These are phyloP conservation scores for Linderniella brevidens DNA, from an alignment of 257 asterid genomes.

Conservation along the genomic window DNA sequence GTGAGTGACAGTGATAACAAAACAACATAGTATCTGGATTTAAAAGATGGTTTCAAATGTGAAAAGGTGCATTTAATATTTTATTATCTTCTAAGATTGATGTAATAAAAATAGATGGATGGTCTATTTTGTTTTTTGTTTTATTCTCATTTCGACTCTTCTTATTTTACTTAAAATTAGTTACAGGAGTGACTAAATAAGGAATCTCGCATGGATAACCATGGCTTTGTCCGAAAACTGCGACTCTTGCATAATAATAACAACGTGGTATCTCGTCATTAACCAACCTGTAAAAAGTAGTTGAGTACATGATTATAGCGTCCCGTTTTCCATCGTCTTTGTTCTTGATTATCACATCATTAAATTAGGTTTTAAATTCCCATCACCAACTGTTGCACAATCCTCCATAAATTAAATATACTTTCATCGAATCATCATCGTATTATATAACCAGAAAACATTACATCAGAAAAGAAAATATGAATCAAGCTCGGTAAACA, in stretches of 20 bases:
- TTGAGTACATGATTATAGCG: conserved; percentile 26
- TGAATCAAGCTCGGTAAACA: background rate
- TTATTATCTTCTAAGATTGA: too few relatives aligned
- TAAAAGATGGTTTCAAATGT: too few relatives aligned
- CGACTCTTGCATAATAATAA: conserved; percentile 16
- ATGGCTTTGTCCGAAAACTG: conserved; percentile 11
- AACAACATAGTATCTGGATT: too few relatives aligned
- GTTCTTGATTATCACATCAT: conserved; percentile 8
- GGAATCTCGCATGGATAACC: background rate
- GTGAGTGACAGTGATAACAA: too few relatives aligned
- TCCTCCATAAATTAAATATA: background rate
- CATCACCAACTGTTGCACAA: conserved; percentile 16
- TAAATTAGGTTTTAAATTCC: conserved; percentile 5
- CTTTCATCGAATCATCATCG: conserved; percentile 9
- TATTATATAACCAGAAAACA: too few relatives aligned
- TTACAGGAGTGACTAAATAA: too few relatives aligned
- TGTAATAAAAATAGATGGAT: too few relatives aligned
- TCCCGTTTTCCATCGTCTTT: conserved; percentile 15
- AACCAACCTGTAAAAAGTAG: conserved; percentile 31
- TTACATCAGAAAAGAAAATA: background rate
- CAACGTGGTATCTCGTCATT: conserved; percentile 26
- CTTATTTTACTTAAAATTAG: too few relatives aligned
- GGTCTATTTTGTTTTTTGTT: too few relatives aligned
- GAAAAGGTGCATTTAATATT: too few relatives aligned
- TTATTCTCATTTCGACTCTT: too few relatives aligned